Evolutionary conservation across 352 stramenopile species (phyloP).

Genomic region (Globisporangium cederbergense): DNA sequence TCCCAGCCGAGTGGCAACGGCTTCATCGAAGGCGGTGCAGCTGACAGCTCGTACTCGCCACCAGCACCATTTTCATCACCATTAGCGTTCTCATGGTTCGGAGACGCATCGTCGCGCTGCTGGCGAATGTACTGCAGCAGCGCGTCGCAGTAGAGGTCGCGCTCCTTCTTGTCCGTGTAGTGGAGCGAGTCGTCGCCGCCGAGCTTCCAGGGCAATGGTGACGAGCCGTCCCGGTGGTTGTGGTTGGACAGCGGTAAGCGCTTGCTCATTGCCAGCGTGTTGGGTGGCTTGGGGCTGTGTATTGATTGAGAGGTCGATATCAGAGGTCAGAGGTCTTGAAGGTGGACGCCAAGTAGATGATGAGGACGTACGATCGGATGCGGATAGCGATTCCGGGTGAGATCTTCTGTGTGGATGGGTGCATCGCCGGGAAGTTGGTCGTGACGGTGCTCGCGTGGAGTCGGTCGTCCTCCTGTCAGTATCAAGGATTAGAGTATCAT

Average conservation of each 20-base stretch:
- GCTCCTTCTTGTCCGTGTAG: slow-evolving; percentile 46
- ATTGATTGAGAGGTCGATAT: not conserved
- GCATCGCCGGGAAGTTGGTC: slow-evolving; percentile 82
- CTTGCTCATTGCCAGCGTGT: slow-evolving; percentile 44
- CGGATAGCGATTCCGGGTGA: slow-evolving; percentile 52
- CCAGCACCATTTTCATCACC: slow-evolving; percentile 11
- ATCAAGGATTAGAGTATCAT: too few species aligned
- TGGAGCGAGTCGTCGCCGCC: slow-evolving; percentile 27
- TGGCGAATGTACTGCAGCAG: slow-evolving; percentile 71
- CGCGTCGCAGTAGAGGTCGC: slow-evolving; percentile 65
- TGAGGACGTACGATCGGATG: slow-evolving; percentile 47
- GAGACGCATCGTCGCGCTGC: slow-evolving; percentile 45
- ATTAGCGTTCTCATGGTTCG: slow-evolving; percentile 1
- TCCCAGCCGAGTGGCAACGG: slow-evolving; percentile 68
- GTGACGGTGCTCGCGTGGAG: slow-evolving; percentile 56
- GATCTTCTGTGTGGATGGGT: slow-evolving; percentile 70
- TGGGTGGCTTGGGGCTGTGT: slow-evolving; percentile 51
- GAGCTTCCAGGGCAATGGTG: slow-evolving; percentile 30
- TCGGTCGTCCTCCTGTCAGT: slow-evolving; percentile 50
- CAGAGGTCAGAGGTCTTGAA: not conserved
- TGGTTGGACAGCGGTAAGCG: slow-evolving; percentile 20
- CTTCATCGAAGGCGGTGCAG: not conserved
- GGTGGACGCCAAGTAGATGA: too few species aligned
- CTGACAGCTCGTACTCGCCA: not conserved
- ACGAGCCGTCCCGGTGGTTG: slow-evolving; percentile 3